phyloP scores from a whole-genome alignment of 2,329 filamentous ascomycete genomes.

The Talaromyces sp. region DNA sequence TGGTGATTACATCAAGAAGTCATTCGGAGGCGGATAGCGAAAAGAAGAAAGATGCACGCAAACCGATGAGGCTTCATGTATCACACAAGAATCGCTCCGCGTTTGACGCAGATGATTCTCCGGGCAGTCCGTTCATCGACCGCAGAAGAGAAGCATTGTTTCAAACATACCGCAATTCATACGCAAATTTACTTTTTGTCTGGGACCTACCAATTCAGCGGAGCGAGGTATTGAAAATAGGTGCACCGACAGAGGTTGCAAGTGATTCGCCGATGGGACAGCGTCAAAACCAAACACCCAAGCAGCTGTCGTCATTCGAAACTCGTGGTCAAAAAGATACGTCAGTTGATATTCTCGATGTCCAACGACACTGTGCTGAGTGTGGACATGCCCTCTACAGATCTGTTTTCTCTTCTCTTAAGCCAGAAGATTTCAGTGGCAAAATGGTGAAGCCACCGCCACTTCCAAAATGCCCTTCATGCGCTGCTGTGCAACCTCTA shows the following conservation, averaged over 20 bases:
- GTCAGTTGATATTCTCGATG: constrained; percentile 30
- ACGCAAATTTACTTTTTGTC: constrained; percentile 57
- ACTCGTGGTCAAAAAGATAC: constrained; percentile 19
- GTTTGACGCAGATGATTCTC: constrained; percentile 53
- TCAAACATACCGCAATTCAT: constrained; percentile 53
- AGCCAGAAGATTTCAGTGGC: constrained; percentile 23
- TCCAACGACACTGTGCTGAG: constrained; percentile 42
- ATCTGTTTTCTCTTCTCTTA: constrained; percentile 35
- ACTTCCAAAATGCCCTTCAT: constrained; percentile 33
- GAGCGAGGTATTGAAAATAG: constrained; percentile 58
- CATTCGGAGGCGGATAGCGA: constrained; percentile 41
- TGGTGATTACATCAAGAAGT: constrained; percentile 28
- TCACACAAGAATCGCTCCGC: constrained; percentile 56
- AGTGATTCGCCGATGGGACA: constrained; percentile 22
- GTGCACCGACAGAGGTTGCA: constrained; percentile 41
- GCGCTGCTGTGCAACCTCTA: constrained; percentile 33
- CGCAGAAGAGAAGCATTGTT: constrained; percentile 48
- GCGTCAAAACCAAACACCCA: constrained; percentile 23
- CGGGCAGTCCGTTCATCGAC: constrained; percentile 50
- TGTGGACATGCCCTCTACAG: constrained; percentile 39
- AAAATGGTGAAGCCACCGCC: constrained; percentile 22
- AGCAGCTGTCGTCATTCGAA: constrained; percentile 25
- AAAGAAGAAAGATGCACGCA: constrained; percentile 29
- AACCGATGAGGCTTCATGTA: constrained; percentile 42
- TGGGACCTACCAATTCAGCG: constrained; percentile 56